These are phyloP conservation scores for Termitomyces bulborhizus DNA, from an alignment of 768 basidiomycete genomes.

Conservation along the genomic window DNA sequence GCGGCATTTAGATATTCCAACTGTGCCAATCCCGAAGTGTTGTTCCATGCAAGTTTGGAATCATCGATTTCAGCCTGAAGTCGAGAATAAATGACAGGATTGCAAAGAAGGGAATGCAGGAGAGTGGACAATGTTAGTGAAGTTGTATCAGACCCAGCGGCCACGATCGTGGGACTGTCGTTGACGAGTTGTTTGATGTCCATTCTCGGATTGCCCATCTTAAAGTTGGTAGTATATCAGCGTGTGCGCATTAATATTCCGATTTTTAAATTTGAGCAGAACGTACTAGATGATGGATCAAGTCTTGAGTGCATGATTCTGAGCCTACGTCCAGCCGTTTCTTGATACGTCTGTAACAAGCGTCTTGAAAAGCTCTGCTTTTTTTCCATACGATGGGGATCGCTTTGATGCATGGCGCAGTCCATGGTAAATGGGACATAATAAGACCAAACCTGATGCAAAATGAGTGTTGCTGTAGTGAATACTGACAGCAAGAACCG, in stretches of 20 bases:
- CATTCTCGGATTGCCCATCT: too few relatives aligned
- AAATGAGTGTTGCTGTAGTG: neutral
- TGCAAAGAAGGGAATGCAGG: slow-evolving; percentile 13
- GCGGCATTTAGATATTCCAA: slow-evolving; percentile 22
- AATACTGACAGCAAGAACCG: neutral
- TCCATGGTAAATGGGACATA: slow-evolving; percentile 11
- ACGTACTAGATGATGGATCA: too few relatives aligned
- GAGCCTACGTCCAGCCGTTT: slow-evolving; percentile 30
- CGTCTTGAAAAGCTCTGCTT: slow-evolving; percentile 12
- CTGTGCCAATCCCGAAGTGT: neutral
- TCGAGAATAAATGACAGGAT: slow-evolving; percentile 10
- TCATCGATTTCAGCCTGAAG: slow-evolving; percentile 8
- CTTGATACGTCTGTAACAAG: slow-evolving; percentile 48
- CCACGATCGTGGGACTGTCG: too few relatives aligned
- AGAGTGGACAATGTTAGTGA: neutral
- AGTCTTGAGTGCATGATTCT: too few relatives aligned
- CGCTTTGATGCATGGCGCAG: slow-evolving; percentile 1
- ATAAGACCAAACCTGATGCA: slow-evolving; percentile 8
- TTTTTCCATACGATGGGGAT: slow-evolving; percentile 6
- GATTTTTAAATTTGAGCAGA: too few relatives aligned
- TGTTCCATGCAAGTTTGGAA: neutral
- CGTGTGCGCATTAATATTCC: too few relatives aligned
- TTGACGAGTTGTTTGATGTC: too few relatives aligned
- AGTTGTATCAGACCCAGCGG: too few relatives aligned
- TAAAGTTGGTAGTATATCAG: too few relatives aligned